A percentile compares a stretch with the other conserved stretches of the same genome.
phyloP scores from a whole-genome alignment of 352 stramenopile species.

The Globisporangium perplexum region DNA sequence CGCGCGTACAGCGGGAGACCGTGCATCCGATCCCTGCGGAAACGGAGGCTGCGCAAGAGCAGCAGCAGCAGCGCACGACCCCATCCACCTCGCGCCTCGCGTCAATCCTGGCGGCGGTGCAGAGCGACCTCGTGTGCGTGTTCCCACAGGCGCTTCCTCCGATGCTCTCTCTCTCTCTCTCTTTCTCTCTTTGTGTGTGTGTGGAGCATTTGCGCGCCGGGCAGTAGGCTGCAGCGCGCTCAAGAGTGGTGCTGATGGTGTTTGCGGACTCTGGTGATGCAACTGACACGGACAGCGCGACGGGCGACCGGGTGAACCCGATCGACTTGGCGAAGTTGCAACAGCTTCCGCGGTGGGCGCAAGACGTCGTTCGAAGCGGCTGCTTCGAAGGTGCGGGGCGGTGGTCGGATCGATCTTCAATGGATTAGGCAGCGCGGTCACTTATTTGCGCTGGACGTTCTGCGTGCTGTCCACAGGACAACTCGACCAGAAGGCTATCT shows the following conservation, averaged over 20 bases:
- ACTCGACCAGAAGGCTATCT: conserved; percentile 4
- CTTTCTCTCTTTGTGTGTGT: background rate
- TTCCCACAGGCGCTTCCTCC: no score
- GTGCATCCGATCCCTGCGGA: conserved; percentile 4
- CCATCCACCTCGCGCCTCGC: conserved; percentile 29
- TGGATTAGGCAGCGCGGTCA: background rate
- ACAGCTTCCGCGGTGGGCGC: conserved; percentile 46
- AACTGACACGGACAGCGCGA: background rate
- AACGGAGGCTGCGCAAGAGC: background rate
- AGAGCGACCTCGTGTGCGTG: conserved; percentile 35
- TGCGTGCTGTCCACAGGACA: background rate
- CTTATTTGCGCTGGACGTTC: background rate
- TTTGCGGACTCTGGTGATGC: background rate
- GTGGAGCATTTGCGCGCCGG: no score
- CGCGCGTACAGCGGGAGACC: conserved; percentile 13
- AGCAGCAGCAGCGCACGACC: conserved; percentile 2
- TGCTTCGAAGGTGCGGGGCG: conserved; percentile 32
- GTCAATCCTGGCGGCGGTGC: conserved; percentile 24
- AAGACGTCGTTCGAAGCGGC: conserved; percentile 42
- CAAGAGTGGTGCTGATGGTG: background rate
- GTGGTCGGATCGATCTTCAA: background rate
- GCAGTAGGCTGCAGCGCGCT: background rate
- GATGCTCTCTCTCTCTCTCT: no score
- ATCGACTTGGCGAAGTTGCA: conserved; percentile 32
- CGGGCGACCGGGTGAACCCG: conserved; percentile 1